Conservation (phyloP, 1,139 yeast species). For the Yamadazyma spencermartinsiae region DNA sequence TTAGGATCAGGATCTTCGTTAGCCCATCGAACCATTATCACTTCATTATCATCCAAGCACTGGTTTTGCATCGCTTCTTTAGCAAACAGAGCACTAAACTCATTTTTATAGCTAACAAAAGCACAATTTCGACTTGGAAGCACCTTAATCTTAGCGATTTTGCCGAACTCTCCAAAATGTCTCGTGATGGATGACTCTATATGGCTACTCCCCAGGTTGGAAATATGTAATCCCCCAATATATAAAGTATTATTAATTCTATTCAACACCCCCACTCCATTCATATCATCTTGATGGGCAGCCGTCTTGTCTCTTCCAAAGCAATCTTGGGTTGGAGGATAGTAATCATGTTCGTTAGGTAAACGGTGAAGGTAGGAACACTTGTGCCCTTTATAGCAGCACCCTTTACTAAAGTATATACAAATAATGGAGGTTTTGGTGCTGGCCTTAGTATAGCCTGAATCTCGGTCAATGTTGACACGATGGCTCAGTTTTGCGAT, state of each 20-base stretch:
- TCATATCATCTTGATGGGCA: constrained; percentile 88
- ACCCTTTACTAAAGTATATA: constrained; percentile 84
- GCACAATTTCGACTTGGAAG: constrained; percentile 69
- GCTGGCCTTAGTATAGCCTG: constrained; percentile 77
- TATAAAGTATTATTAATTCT: constrained; percentile 71
- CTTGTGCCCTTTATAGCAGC: constrained; percentile 73
- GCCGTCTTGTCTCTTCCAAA: constrained; percentile 89
- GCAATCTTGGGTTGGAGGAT: constrained; percentile 74
- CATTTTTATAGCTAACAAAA: constrained; percentile 70
- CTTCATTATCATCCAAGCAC: constrained; percentile 61
- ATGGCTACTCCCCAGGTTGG: constrained; percentile 12
- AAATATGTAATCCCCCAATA: constrained; percentile 62
- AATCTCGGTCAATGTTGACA: constrained; percentile 61
- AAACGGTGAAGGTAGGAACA: constrained; percentile 79
- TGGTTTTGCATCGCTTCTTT: constrained; percentile 92
- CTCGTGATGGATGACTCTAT: constrained; percentile 35
- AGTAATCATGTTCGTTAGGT: constrained; percentile 52
- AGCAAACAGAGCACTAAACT: constrained; percentile 85
- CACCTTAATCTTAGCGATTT: constrained; percentile 67
- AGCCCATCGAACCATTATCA: constrained; percentile 83
- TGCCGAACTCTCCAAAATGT: constrained; percentile 76
- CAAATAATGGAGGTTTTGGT: constrained; percentile 52
- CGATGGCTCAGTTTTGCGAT: constrained; percentile 41
- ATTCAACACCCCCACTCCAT: constrained; percentile 87
- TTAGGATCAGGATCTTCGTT: constrained; percentile 81